Evolutionary conservation across 2,329 filamentous ascomycete species (phyloP).

Genomic region (Cladosporium oxysporum): DNA sequence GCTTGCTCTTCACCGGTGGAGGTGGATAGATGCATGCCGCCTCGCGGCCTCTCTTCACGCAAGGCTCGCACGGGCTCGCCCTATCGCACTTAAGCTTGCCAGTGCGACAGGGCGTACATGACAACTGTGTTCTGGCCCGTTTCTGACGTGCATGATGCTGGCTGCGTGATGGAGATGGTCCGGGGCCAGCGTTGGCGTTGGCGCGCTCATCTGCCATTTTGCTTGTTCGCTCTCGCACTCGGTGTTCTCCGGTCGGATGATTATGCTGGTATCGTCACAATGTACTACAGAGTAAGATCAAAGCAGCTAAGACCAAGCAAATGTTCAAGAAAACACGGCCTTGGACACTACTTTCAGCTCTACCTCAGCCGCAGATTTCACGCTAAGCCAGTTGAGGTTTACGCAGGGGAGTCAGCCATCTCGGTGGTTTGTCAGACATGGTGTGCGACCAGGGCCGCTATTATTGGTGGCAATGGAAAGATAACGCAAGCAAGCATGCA

Average conservation of each 20-base stretch:
- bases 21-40: constrained; percentile 36
- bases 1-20: constrained; percentile 35
- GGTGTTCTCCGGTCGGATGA: not conserved
- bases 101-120: constrained; percentile 39
- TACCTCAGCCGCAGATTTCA: constrained; percentile 5
- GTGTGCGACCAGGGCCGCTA: not conserved
- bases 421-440: not conserved
- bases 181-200: not conserved
- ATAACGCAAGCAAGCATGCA: not conserved
- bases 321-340: not conserved
- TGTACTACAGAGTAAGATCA: not conserved
- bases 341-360: not conserved
- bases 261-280: not conserved
- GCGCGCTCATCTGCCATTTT: constrained; percentile 10
- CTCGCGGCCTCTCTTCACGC: constrained; percentile 38
- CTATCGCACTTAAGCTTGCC: constrained; percentile 43
- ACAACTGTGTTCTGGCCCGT: constrained; percentile 39
- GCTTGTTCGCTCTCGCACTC: not conserved
- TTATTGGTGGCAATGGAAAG: not conserved
- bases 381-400: not conserved
- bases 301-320: not conserved
- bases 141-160: constrained; percentile 37
- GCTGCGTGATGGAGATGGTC: not conserved
- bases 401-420: not conserved
- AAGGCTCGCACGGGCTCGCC: constrained; percentile 40